Evolutionary conservation across 73 alveolate genomes (phyloP), one percentile per base, ranked within the genome.

Genomic region (Symbiodinium natans): DNA sequence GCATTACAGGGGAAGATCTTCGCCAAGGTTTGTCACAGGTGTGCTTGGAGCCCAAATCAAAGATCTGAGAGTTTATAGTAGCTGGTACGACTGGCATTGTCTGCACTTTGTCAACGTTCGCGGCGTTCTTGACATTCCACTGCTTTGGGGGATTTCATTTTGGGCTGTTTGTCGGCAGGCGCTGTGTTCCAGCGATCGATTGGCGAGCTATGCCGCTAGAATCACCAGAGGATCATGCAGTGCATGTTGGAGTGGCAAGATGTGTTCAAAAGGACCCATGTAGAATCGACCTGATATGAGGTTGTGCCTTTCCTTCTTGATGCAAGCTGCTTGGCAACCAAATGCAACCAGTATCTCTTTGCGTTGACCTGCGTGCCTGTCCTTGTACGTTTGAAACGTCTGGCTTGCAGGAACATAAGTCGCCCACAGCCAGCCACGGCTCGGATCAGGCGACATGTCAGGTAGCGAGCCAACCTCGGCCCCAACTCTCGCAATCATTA

Each of bases 1-100:
- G 98, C 63, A 92, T 92, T 59, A 75, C 98, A 10, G 92, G 92
- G 27, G 98, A 92, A 19, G 98, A 92, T 39, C 43, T 92, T 36
- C 59, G 98, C 6, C 41, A 52, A 7, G 98, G 89, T 38, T 34
- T 92, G 92, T 90, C 97, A 17, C 46, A 90, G 97, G 97, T 54
- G 63, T 21, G 86, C 29, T 56, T 21, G 17, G 31, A 56, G 31
- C 75, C 27, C 17, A 21, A 56, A 0, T 1, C 31, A 56, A 29
- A 21, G 2, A 56, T 56, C 31, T 21, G 3, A 56, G 75, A 29
- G 27, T 21, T 21, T 56, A 29, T 21, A 21, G 75, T 21, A 21
- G 75, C 17, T 56, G 75, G 27, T 56, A 31, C 3, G 31, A 11
- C 10, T 10, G 63, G 17, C 8, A 10, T 48, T 8, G 82, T 7